Evolutionary conservation across 2,329 filamentous ascomycete species (phyloP), one percentile per base, ranked within the genome.

Genomic region (Fusarium albosuccineum): DNA sequence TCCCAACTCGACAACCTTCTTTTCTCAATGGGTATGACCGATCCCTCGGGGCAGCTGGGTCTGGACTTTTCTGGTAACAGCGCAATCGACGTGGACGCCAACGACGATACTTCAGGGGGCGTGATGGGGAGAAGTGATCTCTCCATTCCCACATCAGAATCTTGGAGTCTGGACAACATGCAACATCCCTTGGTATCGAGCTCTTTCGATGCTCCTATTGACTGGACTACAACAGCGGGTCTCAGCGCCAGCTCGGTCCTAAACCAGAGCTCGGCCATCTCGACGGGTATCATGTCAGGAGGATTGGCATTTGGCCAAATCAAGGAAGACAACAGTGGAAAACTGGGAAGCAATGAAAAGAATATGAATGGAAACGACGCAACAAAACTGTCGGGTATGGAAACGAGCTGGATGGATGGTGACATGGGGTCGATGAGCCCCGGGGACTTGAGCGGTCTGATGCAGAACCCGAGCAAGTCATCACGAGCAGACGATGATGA

Each of bases 381-480:
- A 2, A 34, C 16, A 6, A 63, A 62, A 26, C 37, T 59, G 7
- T 29, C 59, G 39, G 50, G 54, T 11, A 34, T 70, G 16, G 62
- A 60, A 13, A 27, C 42, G 34, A 60, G 44, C 29, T 72, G 71
- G 66, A 65, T 64, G 30, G 58, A 60, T 27, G 48, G 44, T 11
- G 56, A 50, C 17, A 22, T 56, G 7, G 62, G 14, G 39, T 29
- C 56, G 2, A 58, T 75, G 39, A 77, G 74, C 48, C 75, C 78
- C 2, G 74, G 75, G 5, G 79, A 72, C 44, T 60, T 80, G 44
- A 73, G 71, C 17, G 75, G 74, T 11, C 64, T 80, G 33, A 74
- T 78, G 27, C 68, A 76, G 49, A 73, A 70, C 22, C 66, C 73
- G 27, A 73, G 73, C 29, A 77, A 76, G 67, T 53, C 63, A 26